Evolutionary conservation across 768 basidiomycete genomes (phyloP).

Genomic region (Leccinum sublutescens): DNA sequence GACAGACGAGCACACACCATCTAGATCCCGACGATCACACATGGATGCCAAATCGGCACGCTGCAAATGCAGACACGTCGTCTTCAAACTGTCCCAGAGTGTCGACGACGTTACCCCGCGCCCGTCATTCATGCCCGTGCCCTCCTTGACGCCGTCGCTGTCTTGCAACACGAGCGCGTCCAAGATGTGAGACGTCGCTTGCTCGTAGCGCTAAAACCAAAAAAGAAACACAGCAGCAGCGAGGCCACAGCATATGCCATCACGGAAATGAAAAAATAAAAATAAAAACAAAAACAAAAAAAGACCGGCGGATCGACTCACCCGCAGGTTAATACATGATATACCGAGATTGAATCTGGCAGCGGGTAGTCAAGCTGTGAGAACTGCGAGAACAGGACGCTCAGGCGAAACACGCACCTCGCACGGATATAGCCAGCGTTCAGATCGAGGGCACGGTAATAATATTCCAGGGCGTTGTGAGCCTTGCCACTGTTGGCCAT

Average conservation of each 20-base stretch:
- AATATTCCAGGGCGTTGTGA: slow-evolving; percentile 82
- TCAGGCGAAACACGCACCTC: slow-evolving; percentile 43
- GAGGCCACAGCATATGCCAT: not conserved
- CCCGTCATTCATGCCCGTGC: slow-evolving; percentile 41
- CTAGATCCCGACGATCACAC: slow-evolving; percentile 72
- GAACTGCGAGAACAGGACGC: not conserved
- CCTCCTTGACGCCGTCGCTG: slow-evolving; percentile 66
- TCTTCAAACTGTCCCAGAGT: slow-evolving; percentile 88
- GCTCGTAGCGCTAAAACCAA: slow-evolving; percentile 65
- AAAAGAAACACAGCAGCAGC: not conserved
- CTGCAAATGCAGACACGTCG: slow-evolving; percentile 77
- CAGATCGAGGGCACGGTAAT: slow-evolving; percentile 79
- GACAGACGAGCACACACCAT: slow-evolving; percentile 40
- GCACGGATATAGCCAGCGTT: slow-evolving; percentile 92
- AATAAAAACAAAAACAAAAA: not conserved
- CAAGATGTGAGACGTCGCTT: slow-evolving; percentile 83
- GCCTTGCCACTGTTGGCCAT: slow-evolving; percentile 86
- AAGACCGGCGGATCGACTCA: slow-evolving; percentile 33
- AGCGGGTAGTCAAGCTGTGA: not conserved
- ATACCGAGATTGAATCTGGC: slow-evolving; percentile 90
- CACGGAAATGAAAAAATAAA: not conserved
- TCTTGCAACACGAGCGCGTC: slow-evolving; percentile 91
- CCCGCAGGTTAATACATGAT: slow-evolving; percentile 83
- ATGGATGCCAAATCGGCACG: slow-evolving; percentile 71
- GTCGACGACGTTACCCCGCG: slow-evolving; percentile 74